Base-by-base conservation (phyloP, 768 basidiomycete genomes). In the Pleurotus eryngii region DNA sequence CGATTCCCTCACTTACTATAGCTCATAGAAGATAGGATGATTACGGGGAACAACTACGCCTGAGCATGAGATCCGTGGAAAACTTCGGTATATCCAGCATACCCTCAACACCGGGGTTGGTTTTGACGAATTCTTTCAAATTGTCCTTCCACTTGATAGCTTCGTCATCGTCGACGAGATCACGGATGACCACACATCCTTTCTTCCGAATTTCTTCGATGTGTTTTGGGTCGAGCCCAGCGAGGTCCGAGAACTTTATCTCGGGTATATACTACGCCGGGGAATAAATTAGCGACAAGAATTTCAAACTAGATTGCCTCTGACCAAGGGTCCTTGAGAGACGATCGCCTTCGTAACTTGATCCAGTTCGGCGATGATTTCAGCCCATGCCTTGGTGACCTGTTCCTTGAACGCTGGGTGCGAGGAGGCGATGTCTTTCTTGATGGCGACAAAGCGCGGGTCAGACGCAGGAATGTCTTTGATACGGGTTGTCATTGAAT, bases 1-100 rank as follows among this genome's bases (percentile, higher is more conserved):
- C 18, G 22, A n/a, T 11, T 9, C 30, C 5, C 24, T 17, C 26
- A 74, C 81, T 53, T 61, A 87, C 87, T 89, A 89, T 49, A 90
- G 80, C 64, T 83, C 72, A 70, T 86, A 89, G 70, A 90, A 88
- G 62, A 90, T 87, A 51, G 85, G 87, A 61, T 89, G 71, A n/a
- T 77, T 61, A 4, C 59, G 74, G 0, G 87, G 85, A 30, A 76
- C 55, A 15, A 85, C 84, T 86, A 42, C n/a, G 50, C 49, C 18
- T 37, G 4, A 53, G 38, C 24, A 55, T 49, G 8, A 18, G 30
- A 35, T 11, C 8, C 30, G 7, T 9, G 37, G n/a, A 2, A 51
- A 30, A 18, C 57, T 66, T 17, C 42, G 3, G 15, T 17, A n/a
- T 37, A 11, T 3, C 30, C 7, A 3, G 30, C 30, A 4, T 17